Evolutionary conservation across 2,329 filamentous ascomycete genomes (phyloP), one percentile per base, ranked within the genome.

Genomic region (Chrysoporthe cubensis): DNA sequence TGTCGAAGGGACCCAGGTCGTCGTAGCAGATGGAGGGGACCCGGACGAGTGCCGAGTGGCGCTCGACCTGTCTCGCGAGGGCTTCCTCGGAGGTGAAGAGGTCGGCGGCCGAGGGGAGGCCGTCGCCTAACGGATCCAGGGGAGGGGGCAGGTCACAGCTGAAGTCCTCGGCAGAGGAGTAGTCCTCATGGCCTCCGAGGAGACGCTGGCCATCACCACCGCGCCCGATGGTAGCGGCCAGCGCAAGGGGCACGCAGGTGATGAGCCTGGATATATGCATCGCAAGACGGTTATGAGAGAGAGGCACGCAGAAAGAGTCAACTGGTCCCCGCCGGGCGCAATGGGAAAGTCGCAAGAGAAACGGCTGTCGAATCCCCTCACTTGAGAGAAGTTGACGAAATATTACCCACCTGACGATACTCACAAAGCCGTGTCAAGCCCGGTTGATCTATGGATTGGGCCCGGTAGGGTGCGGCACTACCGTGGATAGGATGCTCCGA

Each of bases 11-110:
- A 4, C 85, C 85, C 61, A 86, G 80, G 67, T 88, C 84, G 67
- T 89, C 86, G 70, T 83, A 88, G 57, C 81, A 86, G 54, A 88
- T 77, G 0, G 85, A 84, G 0, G 84, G 82, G 54, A 89, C 81
- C 66, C 82, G 80, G 14, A 88, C 86, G 4, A 89, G 82, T 7
- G 81, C 82, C 26, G 85, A 84, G 66, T 87, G 82, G 2, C 85
- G 80, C 54, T 78, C 71, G 48, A 86, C 80, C 71, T 85, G 83
- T 50, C 73, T 80, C 2, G 73, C 68, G 5, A 81, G 69, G 1
- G 79, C 79, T 8, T 75, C 73, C 13, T 75, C 64, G 52, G 69
- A 70, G 21, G 60, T 48, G 40, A 70, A 70, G 46, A 70, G 67
- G 60, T 66, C 60, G 5, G 50, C n/a, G 37, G 67, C 64, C 8